Evolutionary conservation across 345 rosid genomes (phyloP).

Genomic region (Mercurialis annua): DNA sequence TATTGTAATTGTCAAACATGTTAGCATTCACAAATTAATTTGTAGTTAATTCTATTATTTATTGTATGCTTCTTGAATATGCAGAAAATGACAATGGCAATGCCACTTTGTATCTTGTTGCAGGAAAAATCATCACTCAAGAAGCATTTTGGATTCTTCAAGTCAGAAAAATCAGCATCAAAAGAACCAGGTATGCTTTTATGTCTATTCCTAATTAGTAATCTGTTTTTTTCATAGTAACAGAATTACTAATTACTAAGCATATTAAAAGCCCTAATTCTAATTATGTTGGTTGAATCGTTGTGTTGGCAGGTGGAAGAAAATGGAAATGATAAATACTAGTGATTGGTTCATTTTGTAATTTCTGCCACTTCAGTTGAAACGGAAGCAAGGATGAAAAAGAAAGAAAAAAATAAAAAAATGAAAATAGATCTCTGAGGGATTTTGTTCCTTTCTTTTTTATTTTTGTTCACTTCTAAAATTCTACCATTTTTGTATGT

Average conservation of each 20-base stretch:
- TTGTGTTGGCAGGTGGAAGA: constrained; percentile 39
- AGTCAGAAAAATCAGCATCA: constrained; percentile 40
- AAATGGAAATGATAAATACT: constrained; percentile 41
- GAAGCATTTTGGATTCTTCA: constrained; percentile 40
- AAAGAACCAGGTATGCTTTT: constrained; percentile 31
- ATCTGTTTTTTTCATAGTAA: background rate
- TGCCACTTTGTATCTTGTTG: background rate
- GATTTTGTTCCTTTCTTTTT: constrained; percentile 30
- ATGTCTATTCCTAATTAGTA: background rate
- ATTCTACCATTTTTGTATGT: constrained; percentile 28
- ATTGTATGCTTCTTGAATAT: background rate
- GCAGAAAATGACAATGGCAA: constrained; percentile 5
- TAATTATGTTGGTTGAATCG: background rate
- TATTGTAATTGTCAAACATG: no score
- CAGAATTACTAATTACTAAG: background rate
- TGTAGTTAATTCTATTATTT: no score
- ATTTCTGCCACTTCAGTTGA: constrained; percentile 23
- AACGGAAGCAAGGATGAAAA: constrained; percentile 14
- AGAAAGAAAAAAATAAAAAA: background rate
- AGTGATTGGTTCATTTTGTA: constrained; percentile 23
- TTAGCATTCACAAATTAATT: no score
- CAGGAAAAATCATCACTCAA: constrained; percentile 46
- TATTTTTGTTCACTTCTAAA: constrained; percentile 14
- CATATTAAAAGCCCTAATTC: constrained; percentile 11
- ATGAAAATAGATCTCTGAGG: constrained; percentile 33